Percentiles rank a stretch among this genome's conserved stretches.
Evolutionary conservation across 2,329 filamentous ascomycete genomes (phyloP).

Genomic region (Raffaelea ambrosiae): DNA sequence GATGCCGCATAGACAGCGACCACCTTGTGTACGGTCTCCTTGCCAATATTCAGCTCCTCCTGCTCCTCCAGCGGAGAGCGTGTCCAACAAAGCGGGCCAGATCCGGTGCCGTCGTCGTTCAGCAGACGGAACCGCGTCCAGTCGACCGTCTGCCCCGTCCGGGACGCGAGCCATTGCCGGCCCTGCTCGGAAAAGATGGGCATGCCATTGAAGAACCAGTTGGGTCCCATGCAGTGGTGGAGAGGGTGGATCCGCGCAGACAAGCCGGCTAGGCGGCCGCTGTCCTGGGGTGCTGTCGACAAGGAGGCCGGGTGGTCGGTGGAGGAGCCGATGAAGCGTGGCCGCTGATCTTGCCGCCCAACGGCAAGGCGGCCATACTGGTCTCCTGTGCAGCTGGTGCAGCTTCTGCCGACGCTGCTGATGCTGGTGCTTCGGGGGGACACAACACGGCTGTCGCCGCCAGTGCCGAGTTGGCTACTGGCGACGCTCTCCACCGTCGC

Average conservation of each 20-base stretch:
- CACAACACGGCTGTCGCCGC: background rate
- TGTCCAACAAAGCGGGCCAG: no score
- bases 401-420: no score
- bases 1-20: background rate
- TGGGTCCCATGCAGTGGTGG: background rate
- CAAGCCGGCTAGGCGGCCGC: background rate
- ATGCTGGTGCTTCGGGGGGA: background rate
- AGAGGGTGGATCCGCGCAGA: background rate
- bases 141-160: background rate
- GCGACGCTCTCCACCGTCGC: background rate
- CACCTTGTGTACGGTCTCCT: background rate
- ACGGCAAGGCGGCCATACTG: background rate
- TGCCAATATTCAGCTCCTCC: no score
- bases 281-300: background rate
- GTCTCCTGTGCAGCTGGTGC: no score
- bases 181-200: background rate
- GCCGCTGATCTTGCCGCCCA: background rate
- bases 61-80: no score
- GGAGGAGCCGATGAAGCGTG: background rate
- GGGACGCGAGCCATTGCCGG: background rate
- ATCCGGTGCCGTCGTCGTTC: no score
- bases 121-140: background rate
- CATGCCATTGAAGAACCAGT: conserved; percentile 1
- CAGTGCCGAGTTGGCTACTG: background rate
- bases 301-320: background rate